Evolutionary conservation across 345 rosid species (phyloP).

Genomic region (Anastatica hierochuntica): DNA sequence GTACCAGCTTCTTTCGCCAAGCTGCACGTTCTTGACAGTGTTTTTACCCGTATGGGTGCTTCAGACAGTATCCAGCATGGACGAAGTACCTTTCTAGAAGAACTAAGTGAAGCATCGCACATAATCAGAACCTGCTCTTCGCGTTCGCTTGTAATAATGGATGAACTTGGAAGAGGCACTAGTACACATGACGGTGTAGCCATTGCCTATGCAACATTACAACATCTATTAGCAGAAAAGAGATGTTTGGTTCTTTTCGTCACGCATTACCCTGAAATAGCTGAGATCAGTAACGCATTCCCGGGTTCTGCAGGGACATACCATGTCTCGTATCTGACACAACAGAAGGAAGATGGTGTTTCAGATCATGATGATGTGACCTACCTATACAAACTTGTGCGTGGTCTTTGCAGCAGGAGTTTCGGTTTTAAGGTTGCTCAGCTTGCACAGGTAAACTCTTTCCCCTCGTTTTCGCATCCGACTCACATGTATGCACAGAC

Average conservation of each 20-base stretch:
- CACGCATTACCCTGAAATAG: conserved; percentile 85
- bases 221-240: conserved; percentile 56
- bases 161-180: conserved; percentile 95
- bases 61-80: conserved; percentile 93
- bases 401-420: conserved; percentile 76
- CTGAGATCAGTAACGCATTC: conserved; percentile 42
- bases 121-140: conserved; percentile 63
- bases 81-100: conserved; percentile 87
- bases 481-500: neutral
- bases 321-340: conserved; percentile 80
- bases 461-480: neutral
- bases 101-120: conserved; percentile 71
- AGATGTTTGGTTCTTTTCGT: conserved; percentile 80
- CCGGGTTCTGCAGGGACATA: conserved; percentile 58
- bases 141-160: conserved; percentile 71
- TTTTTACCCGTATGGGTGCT: conserved; percentile 92
- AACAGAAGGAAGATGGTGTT: conserved; percentile 21
- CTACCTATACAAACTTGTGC: conserved; percentile 76
- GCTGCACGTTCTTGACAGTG: conserved; percentile 69
- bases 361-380: conserved; percentile 58
- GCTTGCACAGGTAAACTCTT: conserved; percentile 63
- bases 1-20: conserved; percentile 80
- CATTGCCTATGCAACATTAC: conserved; percentile 83
- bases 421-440: conserved; percentile 88
- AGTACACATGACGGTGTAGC: conserved; percentile 95